Conservation (phyloP, 768 basidiomycete genomes). For the Pleurotus pulmonarius region DNA sequence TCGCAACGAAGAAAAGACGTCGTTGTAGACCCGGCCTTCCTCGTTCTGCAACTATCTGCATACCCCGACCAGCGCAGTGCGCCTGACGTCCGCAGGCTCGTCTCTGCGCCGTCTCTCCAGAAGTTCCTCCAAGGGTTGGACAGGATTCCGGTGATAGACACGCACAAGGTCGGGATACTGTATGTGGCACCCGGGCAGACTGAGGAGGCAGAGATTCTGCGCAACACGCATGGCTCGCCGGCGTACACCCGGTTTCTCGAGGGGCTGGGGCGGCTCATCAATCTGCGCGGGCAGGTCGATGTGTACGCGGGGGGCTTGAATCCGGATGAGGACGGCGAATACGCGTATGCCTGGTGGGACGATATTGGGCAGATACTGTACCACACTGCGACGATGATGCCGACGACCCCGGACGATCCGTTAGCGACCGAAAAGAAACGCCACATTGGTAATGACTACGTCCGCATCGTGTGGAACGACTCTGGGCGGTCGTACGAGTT, state of each 20-base stretch:
- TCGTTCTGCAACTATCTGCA: constrained; percentile 83
- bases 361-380: constrained; percentile 94
- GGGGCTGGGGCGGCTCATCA: constrained; percentile 84
- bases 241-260: constrained; percentile 93
- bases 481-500: constrained; percentile 86
- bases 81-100: constrained; percentile 39
- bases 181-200: constrained; percentile 93
- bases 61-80: constrained; percentile 41
- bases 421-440: constrained; percentile 84
- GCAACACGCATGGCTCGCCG: constrained; percentile 89
- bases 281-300: constrained; percentile 84
- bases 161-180: constrained; percentile 93
- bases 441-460: constrained; percentile 95
- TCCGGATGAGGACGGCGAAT: constrained; percentile 90
- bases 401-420: constrained; percentile 64
- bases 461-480: constrained; percentile 98
- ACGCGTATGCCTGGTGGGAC: constrained; percentile 99
- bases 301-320: constrained; percentile 92
- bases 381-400: constrained; percentile 98
- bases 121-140: constrained; percentile 70
- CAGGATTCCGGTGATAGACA: constrained; percentile 90
- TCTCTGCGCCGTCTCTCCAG: constrained; percentile 50
- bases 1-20: constrained; percentile 89
- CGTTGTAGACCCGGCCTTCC: constrained; percentile 77
- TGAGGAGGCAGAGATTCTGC: constrained; percentile 79